These are phyloP conservation scores for Teratosphaeria viscida DNA, from an alignment of 2,329 filamentous ascomycete species.

Conservation along the genomic window DNA sequence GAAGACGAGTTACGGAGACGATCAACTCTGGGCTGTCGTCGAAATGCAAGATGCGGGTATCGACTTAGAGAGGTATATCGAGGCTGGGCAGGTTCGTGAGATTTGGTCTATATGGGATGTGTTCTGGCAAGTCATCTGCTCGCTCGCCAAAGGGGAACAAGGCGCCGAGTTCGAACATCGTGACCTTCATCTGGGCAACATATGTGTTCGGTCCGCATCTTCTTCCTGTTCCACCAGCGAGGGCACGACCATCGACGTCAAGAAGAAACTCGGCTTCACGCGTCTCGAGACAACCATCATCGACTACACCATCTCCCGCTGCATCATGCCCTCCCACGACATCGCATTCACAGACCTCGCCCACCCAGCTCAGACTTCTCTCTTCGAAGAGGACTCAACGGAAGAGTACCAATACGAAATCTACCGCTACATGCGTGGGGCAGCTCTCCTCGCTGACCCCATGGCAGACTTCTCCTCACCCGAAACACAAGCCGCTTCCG, in stretches of 20 bases:
- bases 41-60: constrained; percentile 57
- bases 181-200: constrained; percentile 57
- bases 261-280: constrained; percentile 40
- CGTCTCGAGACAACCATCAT: constrained; percentile 53
- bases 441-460: constrained; percentile 30
- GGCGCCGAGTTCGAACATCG: constrained; percentile 54
- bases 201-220: constrained; percentile 39
- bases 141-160: constrained; percentile 51
- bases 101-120: constrained; percentile 48
- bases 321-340: constrained; percentile 31
- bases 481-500: background rate
- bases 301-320: constrained; percentile 58
- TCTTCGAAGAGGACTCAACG: constrained; percentile 38
- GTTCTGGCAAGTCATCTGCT: constrained; percentile 56
- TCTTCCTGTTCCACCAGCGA: background rate
- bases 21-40: constrained; percentile 52
- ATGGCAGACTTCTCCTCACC: constrained; percentile 23
- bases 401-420: constrained; percentile 47
- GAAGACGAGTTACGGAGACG: constrained; percentile 42
- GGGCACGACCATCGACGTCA: constrained; percentile 18
- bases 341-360: constrained; percentile 39
- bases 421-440: constrained; percentile 43
- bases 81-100: constrained; percentile 25
- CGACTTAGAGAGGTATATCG: constrained; percentile 38
- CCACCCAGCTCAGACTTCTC: constrained; percentile 23